Evolutionary conservation across 2,329 filamentous ascomycete genomes (phyloP), one percentile per base, ranked within the genome.

Genomic region (Scleromitrula shiraiana): DNA sequence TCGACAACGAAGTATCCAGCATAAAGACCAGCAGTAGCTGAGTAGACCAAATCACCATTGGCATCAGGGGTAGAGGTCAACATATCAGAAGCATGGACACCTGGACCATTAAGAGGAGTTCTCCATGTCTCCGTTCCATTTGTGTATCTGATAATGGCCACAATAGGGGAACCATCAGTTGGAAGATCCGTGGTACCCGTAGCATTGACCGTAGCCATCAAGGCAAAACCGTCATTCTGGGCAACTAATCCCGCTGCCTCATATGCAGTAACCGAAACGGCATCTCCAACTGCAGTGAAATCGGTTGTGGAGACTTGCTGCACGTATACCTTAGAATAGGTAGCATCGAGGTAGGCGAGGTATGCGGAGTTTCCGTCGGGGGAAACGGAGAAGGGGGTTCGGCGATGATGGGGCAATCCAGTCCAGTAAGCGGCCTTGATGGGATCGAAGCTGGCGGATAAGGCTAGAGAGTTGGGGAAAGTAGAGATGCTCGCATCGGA

Each of bases 1-100:
- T 77, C 80, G 8, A 80, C 73, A 30, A 81, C 77, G 49, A 80
- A 77, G 65, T 82, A 81, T 12, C 78, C 78, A 7, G 76, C 78
- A 54, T 81, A 82, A 41, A 78, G 66, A 15, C 71, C 70, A 8
- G 75, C 69, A 44, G 69, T 65, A 42, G 75, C 70, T 1, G 77
- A 80, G 62, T 73, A 82, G 45, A 77, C 78, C 7, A 82, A 70
- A 57, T 82, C 78, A 27, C 78, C 78, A 55, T 82, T 82, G 55
- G 82, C 64, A 53, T 82, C 77, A 0, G 77, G 76, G 1, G 76
- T 70, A 22, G 74, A 72, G 15, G 69, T 63, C 27, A 76, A 65
- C 32, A 56, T 54, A 32, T 55, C 53, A 44, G 64, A 56, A 8
- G 64, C 62, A 48, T 75, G 68, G 15, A 80, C 73, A 14, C 66